Evolutionary conservation across 2,329 filamentous ascomycete species (phyloP).

Genomic region (Trichoderma koningii): DNA sequence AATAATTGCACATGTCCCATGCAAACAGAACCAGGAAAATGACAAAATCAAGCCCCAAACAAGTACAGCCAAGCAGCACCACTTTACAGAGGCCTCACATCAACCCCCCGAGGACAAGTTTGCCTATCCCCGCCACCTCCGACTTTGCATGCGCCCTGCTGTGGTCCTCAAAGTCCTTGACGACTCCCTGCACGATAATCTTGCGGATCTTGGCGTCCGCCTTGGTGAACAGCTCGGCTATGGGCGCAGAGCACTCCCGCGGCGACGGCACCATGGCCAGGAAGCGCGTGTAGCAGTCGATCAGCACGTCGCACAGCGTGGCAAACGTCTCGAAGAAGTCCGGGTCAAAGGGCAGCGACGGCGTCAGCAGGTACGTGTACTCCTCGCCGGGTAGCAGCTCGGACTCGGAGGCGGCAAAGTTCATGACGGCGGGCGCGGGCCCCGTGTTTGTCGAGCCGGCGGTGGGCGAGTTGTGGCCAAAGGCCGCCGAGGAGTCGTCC

Average conservation of each 20-base stretch:
- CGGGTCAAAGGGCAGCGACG: conserved; percentile 88
- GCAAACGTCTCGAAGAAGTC: conserved; percentile 97
- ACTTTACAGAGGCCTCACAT: conserved; percentile 55
- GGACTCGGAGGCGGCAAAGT: conserved; percentile 60
- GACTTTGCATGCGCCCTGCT: conserved; percentile 74
- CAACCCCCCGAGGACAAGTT: conserved; percentile 84
- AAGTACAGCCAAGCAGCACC: not conserved
- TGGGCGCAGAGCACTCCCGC: conserved; percentile 65
- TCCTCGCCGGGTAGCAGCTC: conserved; percentile 80
- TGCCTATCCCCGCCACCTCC: conserved; percentile 83
- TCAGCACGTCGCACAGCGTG: conserved; percentile 90
- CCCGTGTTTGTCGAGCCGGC: conserved; percentile 30
- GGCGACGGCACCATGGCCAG: conserved; percentile 74
- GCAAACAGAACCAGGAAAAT: not conserved
- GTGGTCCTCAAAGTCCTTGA: conserved; percentile 91
- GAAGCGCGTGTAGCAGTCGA: conserved; percentile 85
- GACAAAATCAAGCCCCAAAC: not conserved
- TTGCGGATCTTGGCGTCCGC: conserved; percentile 84
- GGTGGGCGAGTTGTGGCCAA: conserved; percentile 1
- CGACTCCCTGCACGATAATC: conserved; percentile 80
- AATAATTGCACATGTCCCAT: not conserved
- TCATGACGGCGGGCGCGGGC: conserved; percentile 50
- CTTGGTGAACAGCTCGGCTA: conserved; percentile 88
- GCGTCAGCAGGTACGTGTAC: conserved; percentile 87
- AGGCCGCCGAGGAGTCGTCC: conserved; percentile 33